These are phyloP conservation scores for Boletus tylopilopsis DNA, from an alignment of 768 basidiomycete genomes.

Conservation along the genomic window DNA sequence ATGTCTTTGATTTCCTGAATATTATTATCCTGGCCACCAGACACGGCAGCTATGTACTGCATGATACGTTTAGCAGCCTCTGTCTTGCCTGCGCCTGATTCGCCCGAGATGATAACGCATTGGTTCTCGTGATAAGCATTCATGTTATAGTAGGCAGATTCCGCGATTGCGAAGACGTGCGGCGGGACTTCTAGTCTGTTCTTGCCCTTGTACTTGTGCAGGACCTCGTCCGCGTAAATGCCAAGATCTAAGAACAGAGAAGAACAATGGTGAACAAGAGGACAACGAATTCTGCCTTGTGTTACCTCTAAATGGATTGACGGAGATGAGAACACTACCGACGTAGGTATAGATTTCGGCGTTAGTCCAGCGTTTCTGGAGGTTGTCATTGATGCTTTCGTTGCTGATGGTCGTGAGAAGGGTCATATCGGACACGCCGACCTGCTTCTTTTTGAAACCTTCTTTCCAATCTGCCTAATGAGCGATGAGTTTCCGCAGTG, in stretches of 20 bases:
- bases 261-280: slow-evolving; percentile 5
- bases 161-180: slow-evolving; percentile 97
- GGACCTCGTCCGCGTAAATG: slow-evolving; percentile 90
- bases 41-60: slow-evolving; percentile 99
- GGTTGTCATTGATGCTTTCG: slow-evolving; percentile 95
- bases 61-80: slow-evolving; percentile 99
- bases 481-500: slow-evolving; percentile 7
- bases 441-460: slow-evolving; percentile 99
- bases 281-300: slow-evolving; percentile 7
- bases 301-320: slow-evolving; percentile 93
- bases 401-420: slow-evolving; percentile 95
- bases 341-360: slow-evolving; percentile 99
- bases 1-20: slow-evolving; percentile 99
- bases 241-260: slow-evolving; percentile 73
- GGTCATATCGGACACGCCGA: slow-evolving; percentile 99
- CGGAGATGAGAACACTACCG: slow-evolving; percentile 97
- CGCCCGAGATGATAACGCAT: slow-evolving; percentile 98
- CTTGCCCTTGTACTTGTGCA: slow-evolving; percentile 89
- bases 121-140: slow-evolving; percentile 99
- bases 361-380: slow-evolving; percentile 93
- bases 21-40: slow-evolving; percentile 80
- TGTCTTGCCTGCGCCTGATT: slow-evolving; percentile 98
- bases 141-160: slow-evolving; percentile 98
- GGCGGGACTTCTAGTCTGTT: slow-evolving; percentile 97
- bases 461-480: slow-evolving; percentile 97